Percentiles rank a stretch among this genome's conserved stretches.
phyloP scores from a whole-genome alignment of 306 rosid genomes.

The Dalbergia cochinchinensis region DNA sequence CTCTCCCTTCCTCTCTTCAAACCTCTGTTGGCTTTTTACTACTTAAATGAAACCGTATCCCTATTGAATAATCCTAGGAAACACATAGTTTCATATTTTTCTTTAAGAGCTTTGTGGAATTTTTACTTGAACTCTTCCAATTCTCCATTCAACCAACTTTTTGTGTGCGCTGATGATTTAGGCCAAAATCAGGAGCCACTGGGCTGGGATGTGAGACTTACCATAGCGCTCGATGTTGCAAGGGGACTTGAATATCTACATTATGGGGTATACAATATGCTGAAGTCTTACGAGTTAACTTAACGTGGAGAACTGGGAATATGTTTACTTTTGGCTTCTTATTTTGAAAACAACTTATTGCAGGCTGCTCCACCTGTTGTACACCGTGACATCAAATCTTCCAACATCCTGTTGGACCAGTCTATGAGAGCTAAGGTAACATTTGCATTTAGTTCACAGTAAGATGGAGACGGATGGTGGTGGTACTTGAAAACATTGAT shows the following conservation, averaged over 20 bases:
- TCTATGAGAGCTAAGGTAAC: slow-evolving; percentile 89
- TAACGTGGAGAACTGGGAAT: not conserved
- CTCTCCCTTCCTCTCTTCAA: not conserved
- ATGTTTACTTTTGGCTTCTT: slow-evolving; percentile 25
- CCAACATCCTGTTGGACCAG: slow-evolving; percentile 80
- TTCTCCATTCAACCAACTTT: slow-evolving; percentile 14
- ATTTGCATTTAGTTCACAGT: slow-evolving; percentile 41
- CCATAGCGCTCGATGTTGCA: slow-evolving; percentile 84
- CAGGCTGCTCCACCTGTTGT: slow-evolving; percentile 97
- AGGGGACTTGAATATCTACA: slow-evolving; percentile 97
- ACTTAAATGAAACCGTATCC: not conserved
- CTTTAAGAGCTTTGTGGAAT: slow-evolving; percentile 10
- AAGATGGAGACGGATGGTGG: slow-evolving; percentile 21
- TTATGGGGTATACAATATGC: slow-evolving; percentile 69
- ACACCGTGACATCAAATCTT: slow-evolving; percentile 94
- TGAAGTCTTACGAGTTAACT: slow-evolving; percentile 28
- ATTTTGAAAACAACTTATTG: slow-evolving; percentile 20
- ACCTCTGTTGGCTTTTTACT: not conserved
- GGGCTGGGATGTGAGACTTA: slow-evolving; percentile 83
- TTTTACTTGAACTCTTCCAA: slow-evolving; percentile 8
- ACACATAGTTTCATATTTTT: not conserved
- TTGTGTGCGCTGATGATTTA: slow-evolving; percentile 33
- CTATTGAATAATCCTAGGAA: slow-evolving; percentile 13
- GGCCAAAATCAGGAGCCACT: slow-evolving; percentile 69
- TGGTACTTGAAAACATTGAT: slow-evolving; percentile 14